phyloP scores from a whole-genome alignment of 495 filamentous ascomycete species.

The Podospora comata region DNA sequence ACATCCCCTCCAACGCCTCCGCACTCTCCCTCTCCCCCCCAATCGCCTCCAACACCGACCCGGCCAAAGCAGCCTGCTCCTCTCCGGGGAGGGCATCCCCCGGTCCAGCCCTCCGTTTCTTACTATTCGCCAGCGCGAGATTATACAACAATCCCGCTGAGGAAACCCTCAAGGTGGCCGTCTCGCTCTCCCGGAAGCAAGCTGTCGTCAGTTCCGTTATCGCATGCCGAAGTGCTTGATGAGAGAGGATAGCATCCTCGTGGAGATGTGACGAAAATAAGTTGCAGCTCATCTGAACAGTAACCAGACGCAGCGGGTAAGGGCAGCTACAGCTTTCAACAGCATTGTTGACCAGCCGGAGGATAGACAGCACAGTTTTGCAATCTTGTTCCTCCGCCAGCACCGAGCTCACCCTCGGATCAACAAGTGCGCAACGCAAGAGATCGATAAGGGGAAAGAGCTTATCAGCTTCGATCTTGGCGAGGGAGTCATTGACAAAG shows the following conservation, averaged over 20 bases:
- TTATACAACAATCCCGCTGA: constrained; percentile 84
- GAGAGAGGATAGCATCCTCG: constrained; percentile 40
- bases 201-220: constrained; percentile 50
- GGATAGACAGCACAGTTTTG: constrained; percentile 59
- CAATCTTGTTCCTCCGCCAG: constrained; percentile 73
- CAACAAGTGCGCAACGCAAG: constrained; percentile 69
- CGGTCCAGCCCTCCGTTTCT: constrained; percentile 54
- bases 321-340: constrained; percentile 44
- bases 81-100: constrained; percentile 61
- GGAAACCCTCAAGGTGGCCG: constrained; percentile 61
- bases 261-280: constrained; percentile 62
- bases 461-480: constrained; percentile 51
- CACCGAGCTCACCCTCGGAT: constrained; percentile 80
- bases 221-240: constrained; percentile 36
- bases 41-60: constrained; percentile 73
- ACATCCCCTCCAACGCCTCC: constrained; percentile 68
- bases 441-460: constrained; percentile 83
- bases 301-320: constrained; percentile 79
- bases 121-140: constrained; percentile 65
- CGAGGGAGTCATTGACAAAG: constrained; percentile 50
- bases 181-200: constrained; percentile 53
- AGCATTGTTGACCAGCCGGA: constrained; percentile 55
- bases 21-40: constrained; percentile 59
- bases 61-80: constrained; percentile 74
- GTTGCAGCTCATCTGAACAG: constrained; percentile 61